These are phyloP conservation scores for Nigrospora sphaerica DNA, from an alignment of 2,329 filamentous ascomycete genomes.

Conservation along the genomic window DNA sequence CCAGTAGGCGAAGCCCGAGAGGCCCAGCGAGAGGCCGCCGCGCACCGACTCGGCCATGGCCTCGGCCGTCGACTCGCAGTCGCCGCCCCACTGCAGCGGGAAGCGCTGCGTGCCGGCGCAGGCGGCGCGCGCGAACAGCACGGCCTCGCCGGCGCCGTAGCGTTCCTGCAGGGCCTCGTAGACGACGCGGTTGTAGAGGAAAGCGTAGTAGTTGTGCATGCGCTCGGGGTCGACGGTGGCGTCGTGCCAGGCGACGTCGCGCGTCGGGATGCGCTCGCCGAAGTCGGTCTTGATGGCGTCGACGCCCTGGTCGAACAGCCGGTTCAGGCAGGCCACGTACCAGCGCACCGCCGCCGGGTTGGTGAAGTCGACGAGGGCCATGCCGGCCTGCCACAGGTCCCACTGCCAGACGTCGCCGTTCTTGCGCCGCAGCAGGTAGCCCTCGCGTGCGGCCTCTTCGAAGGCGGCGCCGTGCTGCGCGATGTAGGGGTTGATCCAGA, in stretches of 20 bases:
- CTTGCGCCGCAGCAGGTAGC: slow-evolving; percentile 62
- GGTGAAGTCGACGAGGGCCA: slow-evolving; percentile 69
- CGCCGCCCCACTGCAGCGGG: slow-evolving; percentile 66
- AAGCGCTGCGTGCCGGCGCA: slow-evolving; percentile 63
- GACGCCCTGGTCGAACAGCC: slow-evolving; percentile 61
- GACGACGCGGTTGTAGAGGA: slow-evolving; percentile 63
- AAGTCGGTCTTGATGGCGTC: slow-evolving; percentile 73
- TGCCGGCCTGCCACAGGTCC: slow-evolving; percentile 72
- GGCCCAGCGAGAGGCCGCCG: slow-evolving; percentile 55
- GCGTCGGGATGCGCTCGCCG: slow-evolving; percentile 62
- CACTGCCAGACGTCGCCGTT: slow-evolving; percentile 69
- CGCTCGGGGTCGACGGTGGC: slow-evolving; percentile 47
- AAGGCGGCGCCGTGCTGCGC: slow-evolving; percentile 64
- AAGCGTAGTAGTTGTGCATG: slow-evolving; percentile 77
- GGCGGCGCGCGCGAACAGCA: slow-evolving; percentile 60
- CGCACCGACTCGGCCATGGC: slow-evolving; percentile 66
- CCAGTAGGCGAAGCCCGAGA: slow-evolving; percentile 63
- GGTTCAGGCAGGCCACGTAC: slow-evolving; percentile 55
- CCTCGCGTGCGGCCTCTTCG: slow-evolving; percentile 54
- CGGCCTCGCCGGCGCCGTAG: slow-evolving; percentile 45
- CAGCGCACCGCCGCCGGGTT: slow-evolving; percentile 61
- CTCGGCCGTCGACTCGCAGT: slow-evolving; percentile 67
- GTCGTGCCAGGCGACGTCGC: slow-evolving; percentile 60
- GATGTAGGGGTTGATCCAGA: slow-evolving; percentile 73
- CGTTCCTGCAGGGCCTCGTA: slow-evolving; percentile 56